Conservation (phyloP, 352 stramenopile genomes). For the Aphanomyces euteiches region DNA sequence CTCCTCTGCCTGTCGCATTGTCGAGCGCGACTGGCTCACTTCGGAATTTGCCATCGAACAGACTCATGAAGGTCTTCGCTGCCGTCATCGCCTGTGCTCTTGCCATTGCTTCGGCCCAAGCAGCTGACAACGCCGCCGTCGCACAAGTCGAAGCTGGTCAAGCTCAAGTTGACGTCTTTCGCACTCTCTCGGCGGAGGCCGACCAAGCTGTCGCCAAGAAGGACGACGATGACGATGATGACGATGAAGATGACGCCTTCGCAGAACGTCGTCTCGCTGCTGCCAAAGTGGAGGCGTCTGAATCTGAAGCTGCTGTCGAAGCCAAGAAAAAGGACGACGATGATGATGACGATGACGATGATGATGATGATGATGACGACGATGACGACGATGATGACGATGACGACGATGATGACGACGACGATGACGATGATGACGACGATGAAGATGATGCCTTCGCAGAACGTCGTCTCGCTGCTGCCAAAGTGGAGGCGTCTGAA, state of each 20-base stretch:
- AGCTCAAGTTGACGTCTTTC: too few species aligned
- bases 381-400: background rate
- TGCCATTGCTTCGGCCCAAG: too few species aligned
- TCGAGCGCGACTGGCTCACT: too few species aligned
- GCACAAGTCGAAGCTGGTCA: too few species aligned
- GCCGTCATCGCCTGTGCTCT: too few species aligned
- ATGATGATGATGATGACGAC: background rate
- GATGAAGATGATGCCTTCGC: background rate
- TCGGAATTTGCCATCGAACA: too few species aligned
- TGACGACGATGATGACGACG: background rate
- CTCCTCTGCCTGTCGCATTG: too few species aligned
- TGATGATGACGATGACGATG: slow-evolving; percentile 18
- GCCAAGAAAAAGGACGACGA: slow-evolving; percentile 9
- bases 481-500: background rate
- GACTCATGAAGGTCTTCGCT: too few species aligned
- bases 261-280: too few species aligned
- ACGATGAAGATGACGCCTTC: slow-evolving; percentile 16
- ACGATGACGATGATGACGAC: background rate
- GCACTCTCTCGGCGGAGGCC: too few species aligned
- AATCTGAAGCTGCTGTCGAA: background rate
- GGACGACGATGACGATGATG: slow-evolving; percentile 7
- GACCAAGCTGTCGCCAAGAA: background rate
- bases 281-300: background rate
- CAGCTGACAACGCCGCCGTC: too few species aligned
- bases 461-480: background rate